phyloP scores from a whole-genome alignment of 2,329 filamentous ascomycete genomes.

The Hypomyces perniciosus region DNA sequence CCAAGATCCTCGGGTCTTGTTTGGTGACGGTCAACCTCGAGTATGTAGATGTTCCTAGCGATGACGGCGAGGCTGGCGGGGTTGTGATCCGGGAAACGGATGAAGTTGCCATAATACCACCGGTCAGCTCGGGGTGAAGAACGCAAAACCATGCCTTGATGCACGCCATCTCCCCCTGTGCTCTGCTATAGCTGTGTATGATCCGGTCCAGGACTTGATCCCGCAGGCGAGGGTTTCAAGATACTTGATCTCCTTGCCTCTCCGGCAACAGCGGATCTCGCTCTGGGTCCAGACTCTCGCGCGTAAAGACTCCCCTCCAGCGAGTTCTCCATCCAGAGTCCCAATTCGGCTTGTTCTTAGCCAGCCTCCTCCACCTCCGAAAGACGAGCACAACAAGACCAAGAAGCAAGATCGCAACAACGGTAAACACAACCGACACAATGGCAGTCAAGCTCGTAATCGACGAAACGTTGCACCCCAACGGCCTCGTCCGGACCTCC shows the following conservation, averaged over 20 bases:
- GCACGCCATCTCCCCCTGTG: not conserved
- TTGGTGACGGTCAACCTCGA: constrained; percentile 75
- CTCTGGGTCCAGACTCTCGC: constrained; percentile 20
- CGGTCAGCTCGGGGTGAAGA: constrained; percentile 73
- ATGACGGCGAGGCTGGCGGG: constrained; percentile 30
- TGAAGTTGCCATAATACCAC: constrained; percentile 82
- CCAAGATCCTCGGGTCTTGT: constrained; percentile 64
- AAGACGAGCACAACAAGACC: constrained; percentile 13
- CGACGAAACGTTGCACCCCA: constrained; percentile 32
- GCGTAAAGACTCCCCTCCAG: constrained; percentile 12
- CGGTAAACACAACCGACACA: constrained; percentile 24
- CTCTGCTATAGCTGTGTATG: not conserved
- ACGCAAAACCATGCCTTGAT: too few relatives aligned
- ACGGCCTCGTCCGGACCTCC: constrained; percentile 31
- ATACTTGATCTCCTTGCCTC: not conserved
- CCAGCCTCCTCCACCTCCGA: constrained; percentile 18
- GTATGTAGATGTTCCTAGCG: constrained; percentile 64
- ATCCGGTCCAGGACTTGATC: not conserved
- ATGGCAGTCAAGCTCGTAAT: constrained; percentile 27
- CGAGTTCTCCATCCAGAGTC: constrained; percentile 8
- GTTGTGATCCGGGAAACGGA: constrained; percentile 63
- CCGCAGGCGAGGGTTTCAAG: not conserved
- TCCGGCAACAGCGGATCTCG: constrained; percentile 24
- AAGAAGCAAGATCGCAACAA: constrained; percentile 21
- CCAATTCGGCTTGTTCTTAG: constrained; percentile 18